Evolutionary conservation across 108 stramenopile species (phyloP), one percentile per base, ranked within the genome.

Genomic region (Phaeodactylum tricornutum): DNA sequence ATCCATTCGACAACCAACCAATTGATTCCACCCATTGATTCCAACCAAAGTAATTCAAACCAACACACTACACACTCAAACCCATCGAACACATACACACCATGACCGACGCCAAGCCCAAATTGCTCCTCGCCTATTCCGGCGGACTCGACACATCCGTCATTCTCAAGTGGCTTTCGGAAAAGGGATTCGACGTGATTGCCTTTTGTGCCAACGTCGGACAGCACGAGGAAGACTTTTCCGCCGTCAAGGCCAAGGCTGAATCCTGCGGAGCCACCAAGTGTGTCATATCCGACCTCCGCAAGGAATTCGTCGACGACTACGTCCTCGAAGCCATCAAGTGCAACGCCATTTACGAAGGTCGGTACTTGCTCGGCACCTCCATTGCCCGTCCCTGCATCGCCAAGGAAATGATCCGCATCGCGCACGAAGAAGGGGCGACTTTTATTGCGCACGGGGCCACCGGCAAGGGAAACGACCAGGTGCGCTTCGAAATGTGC

Each of bases 391-490:
- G 98, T 8, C 98, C 98, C 0, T 94, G 93, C 77, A 99, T 99
- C 50, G 84, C 95, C 67, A 95, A 96, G 84, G 87, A 93, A 61
- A 94, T 95, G 92, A 94, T 99, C 31, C 85, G 94, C 57, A 94
- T 99, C 47, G 97, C 97, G 34, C 61, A 61, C 40, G 81, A 81
- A 48, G 95, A 95, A 67, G 93, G 92, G 2, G 93, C 93, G 11
- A 47, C 47, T 29, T 95, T 74, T 69, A 79, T 99, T 50, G 72
- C 94, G 32, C 98, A 99, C 71, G 98, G 98, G 14, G 95, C 98
- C 51, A 99, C 98, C 44, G 98, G 98, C 43, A 99, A 99, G 88
- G 98, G 98, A 24, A 99, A 99, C 55, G 98, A 99, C 62, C 98
- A 99, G 72, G 98, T 99, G 4, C 92, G 98, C 25, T 99, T 99